Percentiles rank a stretch among this genome's conserved stretches.
Conservation (phyloP, 768 basidiomycete species). For the Pisolithus microcarpus region DNA sequence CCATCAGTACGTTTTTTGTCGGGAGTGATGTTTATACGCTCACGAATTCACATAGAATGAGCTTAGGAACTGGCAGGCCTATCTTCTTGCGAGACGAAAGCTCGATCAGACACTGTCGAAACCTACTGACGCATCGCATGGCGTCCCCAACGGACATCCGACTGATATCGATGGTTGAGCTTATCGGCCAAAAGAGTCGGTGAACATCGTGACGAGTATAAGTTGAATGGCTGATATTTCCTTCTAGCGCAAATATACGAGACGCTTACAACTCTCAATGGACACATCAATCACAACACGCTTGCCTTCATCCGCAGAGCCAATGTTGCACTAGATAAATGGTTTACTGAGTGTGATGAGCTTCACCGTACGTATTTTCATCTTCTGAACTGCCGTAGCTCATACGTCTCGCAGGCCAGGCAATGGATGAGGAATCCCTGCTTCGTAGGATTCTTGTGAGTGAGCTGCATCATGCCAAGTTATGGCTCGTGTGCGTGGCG, state of each 20-base stretch:
- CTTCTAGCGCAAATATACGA: slow-evolving; percentile 84
- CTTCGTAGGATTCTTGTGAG: slow-evolving; percentile 82
- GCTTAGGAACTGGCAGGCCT: slow-evolving; percentile 85
- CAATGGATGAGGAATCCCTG: slow-evolving; percentile 80
- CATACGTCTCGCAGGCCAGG: slow-evolving; percentile 41
- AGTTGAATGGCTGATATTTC: slow-evolving; percentile 2
- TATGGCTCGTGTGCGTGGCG: slow-evolving; percentile 92
- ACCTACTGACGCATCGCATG: slow-evolving; percentile 81
- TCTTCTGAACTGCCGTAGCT: not conserved
- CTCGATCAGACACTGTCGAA: slow-evolving; percentile 77
- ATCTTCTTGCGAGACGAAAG: slow-evolving; percentile 85
- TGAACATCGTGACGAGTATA: not conserved
- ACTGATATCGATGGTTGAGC: slow-evolving; percentile 79
- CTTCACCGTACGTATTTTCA: slow-evolving; percentile 56
- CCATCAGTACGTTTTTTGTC: slow-evolving; percentile 63
- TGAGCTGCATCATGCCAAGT: slow-evolving; percentile 87
- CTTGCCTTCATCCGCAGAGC: slow-evolving; percentile 84
- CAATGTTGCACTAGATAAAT: slow-evolving; percentile 79
- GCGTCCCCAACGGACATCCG: slow-evolving; percentile 85
- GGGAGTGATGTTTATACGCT: not conserved
- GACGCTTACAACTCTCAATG: slow-evolving; percentile 77
- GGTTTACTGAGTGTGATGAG: slow-evolving; percentile 86
- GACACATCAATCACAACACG: slow-evolving; percentile 79
- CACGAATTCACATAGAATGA: slow-evolving; percentile 52
- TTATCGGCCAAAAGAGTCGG: slow-evolving; percentile 87